These are phyloP conservation scores for Monosporascus sp. DNA, from an alignment of 2,329 filamentous ascomycete species.

Conservation along the genomic window DNA sequence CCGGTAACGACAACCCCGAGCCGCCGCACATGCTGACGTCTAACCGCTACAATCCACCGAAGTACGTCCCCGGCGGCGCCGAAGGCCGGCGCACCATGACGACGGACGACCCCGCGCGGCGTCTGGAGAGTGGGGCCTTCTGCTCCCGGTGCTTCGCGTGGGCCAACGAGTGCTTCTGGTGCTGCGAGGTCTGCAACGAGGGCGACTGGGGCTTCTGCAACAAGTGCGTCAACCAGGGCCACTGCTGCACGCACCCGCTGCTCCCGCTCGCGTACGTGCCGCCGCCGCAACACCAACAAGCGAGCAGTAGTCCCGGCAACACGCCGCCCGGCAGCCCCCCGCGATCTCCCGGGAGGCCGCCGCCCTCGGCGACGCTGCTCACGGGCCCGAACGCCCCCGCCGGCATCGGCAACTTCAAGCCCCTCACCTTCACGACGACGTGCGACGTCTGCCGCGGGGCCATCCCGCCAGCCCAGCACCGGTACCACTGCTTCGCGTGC, in stretches of 20 bases:
- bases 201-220: conserved; percentile 96
- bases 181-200: conserved; percentile 79
- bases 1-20: conserved; percentile 34
- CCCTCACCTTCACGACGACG: conserved; percentile 65
- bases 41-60: conserved; percentile 50
- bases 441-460: conserved; percentile 74
- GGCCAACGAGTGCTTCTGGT: conserved; percentile 84
- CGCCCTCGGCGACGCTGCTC: conserved; percentile 39
- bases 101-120: conserved; percentile 59
- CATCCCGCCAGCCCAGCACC: conserved; percentile 62
- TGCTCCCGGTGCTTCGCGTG: conserved; percentile 70
- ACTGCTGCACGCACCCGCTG: conserved; percentile 75
- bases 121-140: conserved; percentile 76
- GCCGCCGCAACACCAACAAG: conserved; percentile 12
- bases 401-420: conserved; percentile 53
- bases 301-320: conserved; percentile 1
- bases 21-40: conserved; percentile 54
- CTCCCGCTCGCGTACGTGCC: conserved; percentile 65
- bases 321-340: conserved; percentile 31
- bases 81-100: conserved; percentile 55
- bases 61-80: conserved; percentile 42
- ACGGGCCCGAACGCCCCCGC: conserved; percentile 37
- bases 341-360: conserved; percentile 12
- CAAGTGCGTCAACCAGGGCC: conserved; percentile 75
- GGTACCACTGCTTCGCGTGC: conserved; percentile 78